A percentile compares a stretch with the other conserved stretches of the same genome.
These are phyloP conservation scores for Cardiospermum halicacabum DNA, from an alignment of 345 rosid species.

Conservation along the genomic window DNA sequence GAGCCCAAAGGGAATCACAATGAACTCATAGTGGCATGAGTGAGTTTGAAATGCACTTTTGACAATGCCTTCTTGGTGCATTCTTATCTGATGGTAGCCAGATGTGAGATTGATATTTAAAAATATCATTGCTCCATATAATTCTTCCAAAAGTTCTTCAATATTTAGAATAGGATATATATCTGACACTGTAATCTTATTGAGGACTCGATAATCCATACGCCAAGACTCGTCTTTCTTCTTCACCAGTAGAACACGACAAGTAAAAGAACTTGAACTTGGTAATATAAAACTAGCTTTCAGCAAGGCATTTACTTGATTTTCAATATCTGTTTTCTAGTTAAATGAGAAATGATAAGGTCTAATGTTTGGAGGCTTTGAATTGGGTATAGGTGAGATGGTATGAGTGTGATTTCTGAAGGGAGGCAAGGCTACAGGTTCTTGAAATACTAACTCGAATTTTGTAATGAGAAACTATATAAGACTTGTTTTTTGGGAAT, in stretches of 20 bases:
- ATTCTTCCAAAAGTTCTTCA: background rate
- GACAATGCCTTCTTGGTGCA: too few relatives aligned
- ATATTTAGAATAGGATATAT: background rate
- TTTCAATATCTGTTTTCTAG: background rate
- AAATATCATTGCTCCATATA: background rate
- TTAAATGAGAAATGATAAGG: background rate
- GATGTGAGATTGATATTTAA: background rate
- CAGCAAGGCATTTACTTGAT: background rate
- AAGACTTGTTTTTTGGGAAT: too few relatives aligned
- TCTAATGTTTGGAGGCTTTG: too few relatives aligned
- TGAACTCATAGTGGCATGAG: background rate
- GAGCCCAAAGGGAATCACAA: too few relatives aligned
- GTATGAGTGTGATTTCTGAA: background rate
- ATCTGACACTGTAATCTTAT: background rate
- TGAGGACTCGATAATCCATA: background rate
- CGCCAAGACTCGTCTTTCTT: too few relatives aligned
- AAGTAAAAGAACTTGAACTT: background rate
- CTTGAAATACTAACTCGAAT: background rate
- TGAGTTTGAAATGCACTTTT: background rate
- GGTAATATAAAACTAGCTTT: background rate
- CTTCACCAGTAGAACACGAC: too few relatives aligned
- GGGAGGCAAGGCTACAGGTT: background rate
- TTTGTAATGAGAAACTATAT: too few relatives aligned
- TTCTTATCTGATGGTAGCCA: background rate
- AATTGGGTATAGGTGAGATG: background rate